These are phyloP conservation scores for Amanita polypyramis DNA, from an alignment of 768 basidiomycete genomes.

Conservation along the genomic window DNA sequence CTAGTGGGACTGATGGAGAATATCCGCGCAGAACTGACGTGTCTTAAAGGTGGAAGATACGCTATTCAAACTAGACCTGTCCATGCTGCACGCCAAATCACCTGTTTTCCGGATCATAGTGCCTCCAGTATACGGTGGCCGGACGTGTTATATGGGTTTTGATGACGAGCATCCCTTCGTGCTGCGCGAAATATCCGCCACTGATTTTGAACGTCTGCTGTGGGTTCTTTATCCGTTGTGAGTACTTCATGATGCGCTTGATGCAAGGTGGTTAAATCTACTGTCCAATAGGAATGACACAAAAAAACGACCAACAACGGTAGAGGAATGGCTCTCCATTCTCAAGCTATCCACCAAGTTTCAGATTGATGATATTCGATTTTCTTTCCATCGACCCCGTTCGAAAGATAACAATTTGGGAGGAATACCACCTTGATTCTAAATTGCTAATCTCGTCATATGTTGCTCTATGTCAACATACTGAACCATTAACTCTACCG, in stretches of 20 bases:
- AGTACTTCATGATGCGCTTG: conserved; percentile 8
- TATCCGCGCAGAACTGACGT: background rate
- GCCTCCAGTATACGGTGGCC: conserved; percentile 21
- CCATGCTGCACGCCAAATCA: conserved; percentile 30
- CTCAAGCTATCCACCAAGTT: conserved; percentile 24
- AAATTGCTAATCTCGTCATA: conserved; percentile 19
- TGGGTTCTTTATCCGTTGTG: conserved; percentile 47
- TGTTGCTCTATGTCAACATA: conserved; percentile 19
- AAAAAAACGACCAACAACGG: conserved; percentile 14
- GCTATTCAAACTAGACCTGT: conserved; percentile 39
- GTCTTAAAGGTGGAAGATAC: conserved; percentile 37
- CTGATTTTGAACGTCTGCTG: conserved; percentile 42
- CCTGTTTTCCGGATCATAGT: conserved; percentile 19
- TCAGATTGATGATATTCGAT: conserved; percentile 21
- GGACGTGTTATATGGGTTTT: conserved; percentile 14
- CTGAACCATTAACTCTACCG: conserved; percentile 21
- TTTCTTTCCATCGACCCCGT: conserved; percentile 21
- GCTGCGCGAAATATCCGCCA: conserved; percentile 32
- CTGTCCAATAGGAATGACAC: conserved; percentile 9
- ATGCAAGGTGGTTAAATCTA: background rate
- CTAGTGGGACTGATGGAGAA: background rate
- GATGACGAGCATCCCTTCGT: conserved; percentile 26
- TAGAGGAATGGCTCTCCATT: conserved; percentile 22
- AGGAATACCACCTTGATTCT: conserved; percentile 23
- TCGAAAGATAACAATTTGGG: conserved; percentile 25